Percentiles rank a stretch among this genome's conserved stretches.
phyloP scores from a whole-genome alignment of 2,329 filamentous ascomycete species.

The Penicillium sp. region DNA sequence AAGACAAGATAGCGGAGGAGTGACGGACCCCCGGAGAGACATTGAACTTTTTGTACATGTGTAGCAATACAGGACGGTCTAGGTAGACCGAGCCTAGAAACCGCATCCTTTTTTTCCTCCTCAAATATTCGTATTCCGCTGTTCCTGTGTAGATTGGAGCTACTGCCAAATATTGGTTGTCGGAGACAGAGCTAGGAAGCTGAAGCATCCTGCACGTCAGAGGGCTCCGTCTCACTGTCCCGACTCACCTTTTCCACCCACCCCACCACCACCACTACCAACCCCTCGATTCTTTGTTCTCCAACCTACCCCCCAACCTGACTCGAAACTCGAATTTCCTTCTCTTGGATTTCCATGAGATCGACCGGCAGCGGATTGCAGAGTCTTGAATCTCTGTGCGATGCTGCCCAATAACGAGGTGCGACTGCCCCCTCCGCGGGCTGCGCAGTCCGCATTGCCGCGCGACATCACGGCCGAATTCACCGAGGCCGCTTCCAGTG shows the following conservation, averaged over 20 bases:
- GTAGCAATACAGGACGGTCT: constrained; percentile 44
- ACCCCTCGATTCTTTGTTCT: constrained; percentile 10
- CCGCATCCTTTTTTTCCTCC: constrained; percentile 15
- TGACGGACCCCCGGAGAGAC: constrained; percentile 22
- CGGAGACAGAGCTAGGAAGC: background rate
- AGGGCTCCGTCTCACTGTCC: constrained; percentile 11
- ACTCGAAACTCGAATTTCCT: constrained; percentile 1
- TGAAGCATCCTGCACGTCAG: constrained; percentile 27
- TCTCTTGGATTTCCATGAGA: constrained; percentile 7
- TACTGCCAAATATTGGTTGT: too few relatives aligned
- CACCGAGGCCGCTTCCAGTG: constrained; percentile 56
- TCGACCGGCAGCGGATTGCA: constrained; percentile 31
- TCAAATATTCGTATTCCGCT: too few relatives aligned
- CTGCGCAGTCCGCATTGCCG: constrained; percentile 43
- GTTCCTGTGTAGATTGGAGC: too few relatives aligned
- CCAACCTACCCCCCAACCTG: constrained; percentile 8
- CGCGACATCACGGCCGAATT: constrained; percentile 63
- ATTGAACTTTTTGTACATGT: constrained; percentile 38
- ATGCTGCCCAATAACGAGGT: constrained; percentile 42
- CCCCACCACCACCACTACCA: constrained; percentile 14
- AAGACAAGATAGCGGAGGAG: constrained; percentile 10
- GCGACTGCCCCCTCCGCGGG: constrained; percentile 35
- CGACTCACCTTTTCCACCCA: constrained; percentile 28
- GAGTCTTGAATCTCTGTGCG: constrained; percentile 23
- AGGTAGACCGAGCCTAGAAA: constrained; percentile 34